Evolutionary conservation across 2,329 filamentous ascomycete species (phyloP).

Genomic region (Exophiala mesophila): DNA sequence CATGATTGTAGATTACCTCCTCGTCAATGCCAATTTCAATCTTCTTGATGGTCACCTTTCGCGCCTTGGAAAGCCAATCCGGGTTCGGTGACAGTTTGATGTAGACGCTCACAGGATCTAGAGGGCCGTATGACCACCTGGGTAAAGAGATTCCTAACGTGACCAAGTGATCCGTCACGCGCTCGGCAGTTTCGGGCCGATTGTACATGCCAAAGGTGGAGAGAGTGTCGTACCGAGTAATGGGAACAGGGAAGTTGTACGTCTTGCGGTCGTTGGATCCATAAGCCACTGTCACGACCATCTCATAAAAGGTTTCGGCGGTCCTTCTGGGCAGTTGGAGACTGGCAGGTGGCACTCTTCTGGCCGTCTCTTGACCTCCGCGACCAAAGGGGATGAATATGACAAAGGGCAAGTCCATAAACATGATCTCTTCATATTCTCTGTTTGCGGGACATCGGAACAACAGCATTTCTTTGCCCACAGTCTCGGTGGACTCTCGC

Average conservation of each 20-base stretch:
- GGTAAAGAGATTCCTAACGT: slow-evolving; percentile 88
- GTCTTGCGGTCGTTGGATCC: slow-evolving; percentile 82
- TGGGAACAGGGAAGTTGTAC: slow-evolving; percentile 83
- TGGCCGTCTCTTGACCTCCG: slow-evolving; percentile 81
- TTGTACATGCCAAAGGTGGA: slow-evolving; percentile 99
- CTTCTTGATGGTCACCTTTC: slow-evolving; percentile 86
- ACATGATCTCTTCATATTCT: slow-evolving; percentile 81
- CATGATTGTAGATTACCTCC: slow-evolving; percentile 97
- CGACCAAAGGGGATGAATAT: slow-evolving; percentile 95
- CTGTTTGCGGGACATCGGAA: slow-evolving; percentile 80
- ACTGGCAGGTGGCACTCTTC: slow-evolving; percentile 86
- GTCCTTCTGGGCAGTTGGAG: slow-evolving; percentile 85
- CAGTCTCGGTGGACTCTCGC: slow-evolving; percentile 84
- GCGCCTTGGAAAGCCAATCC: slow-evolving; percentile 86
- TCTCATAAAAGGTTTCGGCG: slow-evolving; percentile 95
- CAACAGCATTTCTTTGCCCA: slow-evolving; percentile 90
- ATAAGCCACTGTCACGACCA: slow-evolving; percentile 93
- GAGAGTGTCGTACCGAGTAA: slow-evolving; percentile 90
- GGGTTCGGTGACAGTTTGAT: slow-evolving; percentile 90
- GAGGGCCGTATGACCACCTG: slow-evolving; percentile 91
- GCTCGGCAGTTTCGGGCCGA: slow-evolving; percentile 80
- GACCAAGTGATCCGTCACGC: slow-evolving; percentile 82
- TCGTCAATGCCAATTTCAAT: slow-evolving; percentile 94
- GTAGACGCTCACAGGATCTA: slow-evolving; percentile 92
- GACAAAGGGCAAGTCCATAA: slow-evolving; percentile 96